Percentiles rank a stretch among this genome's conserved stretches.
Conservation (phyloP, 805 yeast genomes). For the Ogataea chonburiensis region DNA sequence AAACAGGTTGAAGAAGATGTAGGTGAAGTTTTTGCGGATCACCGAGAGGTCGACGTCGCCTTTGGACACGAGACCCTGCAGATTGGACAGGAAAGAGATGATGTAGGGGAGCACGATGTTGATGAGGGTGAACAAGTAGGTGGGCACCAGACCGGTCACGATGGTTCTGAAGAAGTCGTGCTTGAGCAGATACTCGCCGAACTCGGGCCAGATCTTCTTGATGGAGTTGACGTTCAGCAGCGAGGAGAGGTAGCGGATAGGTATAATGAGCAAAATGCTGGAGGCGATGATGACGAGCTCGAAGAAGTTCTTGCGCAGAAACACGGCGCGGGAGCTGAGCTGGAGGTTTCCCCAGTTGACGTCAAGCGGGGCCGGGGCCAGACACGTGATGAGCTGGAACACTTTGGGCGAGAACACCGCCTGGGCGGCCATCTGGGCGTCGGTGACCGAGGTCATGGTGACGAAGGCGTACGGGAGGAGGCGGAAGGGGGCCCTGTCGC, state of each 20-base stretch:
- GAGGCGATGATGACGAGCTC: slow-evolving; percentile 44
- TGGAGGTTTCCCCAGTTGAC: slow-evolving; percentile 72
- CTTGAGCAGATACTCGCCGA: slow-evolving; percentile 50
- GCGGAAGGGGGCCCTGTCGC: slow-evolving; percentile 36
- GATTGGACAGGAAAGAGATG: slow-evolving; percentile 47
- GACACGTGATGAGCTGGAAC: slow-evolving; percentile 72
- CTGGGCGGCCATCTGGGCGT: slow-evolving; percentile 97
- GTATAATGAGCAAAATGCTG: slow-evolving; percentile 51
- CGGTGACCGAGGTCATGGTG: slow-evolving; percentile 90
- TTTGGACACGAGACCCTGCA: slow-evolving; percentile 54
- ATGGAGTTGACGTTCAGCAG: slow-evolving; percentile 56
- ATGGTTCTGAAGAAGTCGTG: slow-evolving; percentile 53
- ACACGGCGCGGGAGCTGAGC: slow-evolving; percentile 38
- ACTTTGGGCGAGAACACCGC: slow-evolving; percentile 90
- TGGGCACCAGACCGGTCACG: slow-evolving; percentile 63
- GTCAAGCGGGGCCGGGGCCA: slow-evolving; percentile 97
- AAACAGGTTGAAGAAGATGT: slow-evolving; percentile 59
- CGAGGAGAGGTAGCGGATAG: slow-evolving; percentile 56
- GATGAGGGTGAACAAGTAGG: slow-evolving; percentile 54
- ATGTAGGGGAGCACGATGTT: slow-evolving; percentile 55
- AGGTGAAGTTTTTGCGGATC: slow-evolving; percentile 56
- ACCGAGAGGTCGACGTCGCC: slow-evolving; percentile 60
- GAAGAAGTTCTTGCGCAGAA: slow-evolving; percentile 34
- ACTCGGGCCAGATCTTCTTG: slow-evolving; percentile 55
- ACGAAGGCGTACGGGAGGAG: slow-evolving; percentile 61